These are phyloP conservation scores for Phytophthora foliorum DNA, from an alignment of 352 stramenopile species.

Conservation along the genomic window DNA sequence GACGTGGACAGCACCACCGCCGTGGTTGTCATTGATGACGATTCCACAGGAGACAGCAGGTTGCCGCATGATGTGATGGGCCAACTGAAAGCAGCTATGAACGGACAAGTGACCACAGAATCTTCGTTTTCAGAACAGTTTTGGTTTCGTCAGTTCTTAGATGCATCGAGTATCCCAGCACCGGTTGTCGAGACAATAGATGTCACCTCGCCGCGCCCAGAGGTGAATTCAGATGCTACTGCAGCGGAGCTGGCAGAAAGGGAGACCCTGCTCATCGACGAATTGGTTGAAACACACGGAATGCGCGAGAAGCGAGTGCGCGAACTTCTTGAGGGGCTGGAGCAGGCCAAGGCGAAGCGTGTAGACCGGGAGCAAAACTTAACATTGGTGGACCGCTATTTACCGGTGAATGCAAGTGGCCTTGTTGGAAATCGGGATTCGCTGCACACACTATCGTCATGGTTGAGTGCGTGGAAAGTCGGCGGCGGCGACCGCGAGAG, in stretches of 20 bases:
- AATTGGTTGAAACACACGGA: conserved; percentile 58
- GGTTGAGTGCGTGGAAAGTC: conserved; percentile 81
- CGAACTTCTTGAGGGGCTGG: conserved; percentile 57
- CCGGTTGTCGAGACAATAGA: conserved; percentile 24
- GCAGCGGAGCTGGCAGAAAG: conserved; percentile 23
- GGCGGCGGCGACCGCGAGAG: conserved; percentile 54
- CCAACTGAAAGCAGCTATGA: conserved; percentile 36
- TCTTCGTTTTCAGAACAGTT: conserved; percentile 63
- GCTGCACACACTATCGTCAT: conserved; percentile 72
- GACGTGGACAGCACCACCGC: background rate
- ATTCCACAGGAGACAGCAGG: conserved; percentile 25
- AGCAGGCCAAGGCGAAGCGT: conserved; percentile 55
- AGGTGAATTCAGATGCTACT: conserved; percentile 8
- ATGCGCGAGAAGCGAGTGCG: conserved; percentile 69
- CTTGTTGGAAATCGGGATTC: conserved; percentile 78
- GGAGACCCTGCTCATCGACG: conserved; percentile 58
- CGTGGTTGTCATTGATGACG: conserved; percentile 49
- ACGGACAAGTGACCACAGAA: conserved; percentile 56
- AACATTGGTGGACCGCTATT: conserved; percentile 74
- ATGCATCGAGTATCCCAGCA: conserved; percentile 25
- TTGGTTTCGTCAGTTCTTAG: conserved; percentile 62
- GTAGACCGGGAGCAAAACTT: conserved; percentile 62
- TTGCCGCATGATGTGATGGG: conserved; percentile 22
- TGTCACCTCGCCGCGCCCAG: conserved; percentile 26
- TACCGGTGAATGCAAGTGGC: conserved; percentile 59